Conservation (phyloP, 176 grass and related monocot genomes). For the Triticum aestivum region DNA sequence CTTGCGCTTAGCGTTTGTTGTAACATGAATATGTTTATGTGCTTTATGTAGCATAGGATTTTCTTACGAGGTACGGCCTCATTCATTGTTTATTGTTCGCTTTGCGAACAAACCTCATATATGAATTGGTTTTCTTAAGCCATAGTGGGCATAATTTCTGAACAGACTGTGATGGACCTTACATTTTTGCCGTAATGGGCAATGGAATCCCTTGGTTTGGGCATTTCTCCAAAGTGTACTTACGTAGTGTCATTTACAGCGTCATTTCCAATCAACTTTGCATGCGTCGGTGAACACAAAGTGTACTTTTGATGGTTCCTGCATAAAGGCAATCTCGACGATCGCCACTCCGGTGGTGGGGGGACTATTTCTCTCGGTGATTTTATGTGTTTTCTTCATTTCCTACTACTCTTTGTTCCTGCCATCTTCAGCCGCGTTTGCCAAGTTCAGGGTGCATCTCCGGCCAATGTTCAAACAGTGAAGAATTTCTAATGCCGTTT, state of each 20-base stretch:
- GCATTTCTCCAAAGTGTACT: background rate
- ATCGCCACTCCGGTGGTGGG: no score
- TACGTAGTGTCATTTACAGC: background rate
- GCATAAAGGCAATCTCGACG: no score
- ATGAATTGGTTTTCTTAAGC: background rate
- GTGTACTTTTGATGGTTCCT: no score
- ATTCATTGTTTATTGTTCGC: constrained; percentile 42
- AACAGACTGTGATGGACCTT: background rate
- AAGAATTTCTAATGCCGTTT: no score
- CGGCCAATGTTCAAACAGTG: no score
- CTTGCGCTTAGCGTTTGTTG: constrained; percentile 19
- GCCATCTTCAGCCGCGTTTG: no score
- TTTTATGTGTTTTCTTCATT: no score
- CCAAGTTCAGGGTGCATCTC: no score
- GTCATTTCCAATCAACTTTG: background rate
- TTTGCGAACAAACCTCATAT: constrained; percentile 11
- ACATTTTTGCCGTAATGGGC: background rate
- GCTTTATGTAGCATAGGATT: constrained; percentile 37
- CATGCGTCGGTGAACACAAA: no score
- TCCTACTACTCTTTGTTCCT: no score
- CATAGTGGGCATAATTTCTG: background rate
- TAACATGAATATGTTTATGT: constrained; percentile 1
- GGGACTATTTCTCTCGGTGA: no score
- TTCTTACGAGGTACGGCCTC: constrained; percentile 18
- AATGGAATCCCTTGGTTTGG: background rate